Evolutionary conservation across 805 yeast species (phyloP), one percentile per base, ranked within the genome.

Genomic region (Metschnikowia cubensis): DNA sequence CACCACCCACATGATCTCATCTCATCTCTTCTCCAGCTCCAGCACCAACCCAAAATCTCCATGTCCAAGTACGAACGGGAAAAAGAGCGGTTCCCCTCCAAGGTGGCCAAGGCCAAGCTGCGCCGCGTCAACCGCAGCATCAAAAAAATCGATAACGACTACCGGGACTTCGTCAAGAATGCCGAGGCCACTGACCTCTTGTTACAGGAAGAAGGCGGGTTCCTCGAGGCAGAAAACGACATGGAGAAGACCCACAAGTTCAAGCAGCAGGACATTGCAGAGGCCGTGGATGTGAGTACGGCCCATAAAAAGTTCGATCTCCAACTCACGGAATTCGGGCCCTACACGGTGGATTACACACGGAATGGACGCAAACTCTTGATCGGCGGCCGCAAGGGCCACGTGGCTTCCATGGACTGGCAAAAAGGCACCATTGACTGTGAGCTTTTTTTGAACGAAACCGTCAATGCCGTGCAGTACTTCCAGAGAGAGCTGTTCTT

Each of bases 401-500:
- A 94, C 73, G 82, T 94, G 46, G 98, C 99, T 0, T 82, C 94
- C 2, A 85, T 94, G 75, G 97, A 94, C 70, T 94, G 99, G 97
- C 82, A 95, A 64, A 81, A 83, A 36, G 98, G 98, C 13, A 75
- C 73, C 36, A 70, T 92, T 33, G 85, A 83, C 53, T 83, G 95
- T 40, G 99, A 94, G 66, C 67, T 94, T 48, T 82, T 88, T 62
- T 72, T 94, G 20, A 84, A 86, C 61, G 99, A 94, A 69, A 89
- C 97, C 0, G 89, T 91, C 10, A 81, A 88, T 61, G 94, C 91
- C 2, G 97, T 91, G 22, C 87, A 90, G 62, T 90, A 87, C 69
- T 74, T 94, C 54, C 97, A 92, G 62, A 90, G 86, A 63, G 95
- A 91, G 63, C 97, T 90, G 68, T 90, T 75, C 68, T 90, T 89